Base-by-base conservation (phyloP, 106 monocot genomes). In the Xerophyta viscosa region DNA sequence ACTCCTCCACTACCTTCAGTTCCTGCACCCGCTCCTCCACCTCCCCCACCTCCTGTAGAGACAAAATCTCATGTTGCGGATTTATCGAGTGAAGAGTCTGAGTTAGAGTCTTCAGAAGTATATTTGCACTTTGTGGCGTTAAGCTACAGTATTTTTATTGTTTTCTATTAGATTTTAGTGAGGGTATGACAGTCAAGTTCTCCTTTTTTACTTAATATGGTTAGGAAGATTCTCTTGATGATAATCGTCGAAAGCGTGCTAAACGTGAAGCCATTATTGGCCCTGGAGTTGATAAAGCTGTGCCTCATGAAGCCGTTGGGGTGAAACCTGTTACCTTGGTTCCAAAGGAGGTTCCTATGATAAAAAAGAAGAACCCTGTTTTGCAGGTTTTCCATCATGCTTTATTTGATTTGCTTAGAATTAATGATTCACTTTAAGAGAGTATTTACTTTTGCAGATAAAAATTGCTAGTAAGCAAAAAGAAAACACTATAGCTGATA, bases 291-390 rank as follows among this genome's bases (percentile, higher is more conserved):
- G 86, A 99, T 62, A 86, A 83, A 76, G 69, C 31, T 41, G 77
- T 99, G 26, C 61, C 79, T 52, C 98, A 90, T 80, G 90, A n/a
- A n/a, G n/a, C n/a, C n/a, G n/a, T n/a, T n/a, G n/a, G n/a, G n/a
- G n/a, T 99, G 64, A 90, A 86, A 70, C 79, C 71, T 59, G 67
- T 52, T 54, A 30, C 54, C 17, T 76, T 94, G 70, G 83, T 82
- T 63, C 90, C 98, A 45, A 98, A 86, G 66, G 89, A 98, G 48
- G 66, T 89, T 58, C 89, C 70, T 14, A 8, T 90, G 26, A 90
- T 99, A 65, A 90, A 83, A 68, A 99, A 86, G 90, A 99, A 86
- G 79, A 85, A 82, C 19, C 71, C 82, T 17, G 61, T 99, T n/a
- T n/a, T n/a, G n/a, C n/a, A n/a, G n/a, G n/a, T 90, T 46, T 46